Percentiles rank a stretch among this genome's conserved stretches.
Conservation (phyloP, 345 rosid species). For the Toxicodendron radicans region DNA sequence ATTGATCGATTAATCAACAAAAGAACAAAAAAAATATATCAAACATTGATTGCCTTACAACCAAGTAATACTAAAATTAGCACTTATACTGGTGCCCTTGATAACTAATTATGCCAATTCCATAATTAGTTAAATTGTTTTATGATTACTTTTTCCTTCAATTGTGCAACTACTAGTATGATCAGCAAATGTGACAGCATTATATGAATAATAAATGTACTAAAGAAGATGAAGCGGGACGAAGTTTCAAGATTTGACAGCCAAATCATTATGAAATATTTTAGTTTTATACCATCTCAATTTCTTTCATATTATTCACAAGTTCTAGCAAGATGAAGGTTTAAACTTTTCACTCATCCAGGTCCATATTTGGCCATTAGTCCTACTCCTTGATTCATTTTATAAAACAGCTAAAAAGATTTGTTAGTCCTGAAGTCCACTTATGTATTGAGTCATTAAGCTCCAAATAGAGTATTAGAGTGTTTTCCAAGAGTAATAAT, state of each 20-base stretch:
- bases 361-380: not conserved
- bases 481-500: not conserved
- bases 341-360: slow-evolving; percentile 1
- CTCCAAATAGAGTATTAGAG: not conserved
- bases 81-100: not conserved
- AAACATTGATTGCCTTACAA: too few relatives aligned
- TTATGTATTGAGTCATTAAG: slow-evolving; percentile 1
- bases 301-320: not conserved
- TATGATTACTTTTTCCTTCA: not conserved
- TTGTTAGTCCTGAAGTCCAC: not conserved
- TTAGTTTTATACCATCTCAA: not conserved
- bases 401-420: not conserved
- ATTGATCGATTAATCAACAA: too few relatives aligned
- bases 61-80: too few relatives aligned
- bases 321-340: slow-evolving; percentile 1
- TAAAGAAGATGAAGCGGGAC: not conserved
- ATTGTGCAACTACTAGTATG: slow-evolving; percentile 2
- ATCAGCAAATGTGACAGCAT: not conserved
- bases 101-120: not conserved
- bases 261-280: not conserved
- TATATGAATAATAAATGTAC: not conserved
- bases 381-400: not conserved
- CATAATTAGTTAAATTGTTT: not conserved
- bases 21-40: too few relatives aligned
- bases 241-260: not conserved